phyloP scores from a whole-genome alignment of 768 basidiomycete species.

The Cystofilobasidium ferigula region DNA sequence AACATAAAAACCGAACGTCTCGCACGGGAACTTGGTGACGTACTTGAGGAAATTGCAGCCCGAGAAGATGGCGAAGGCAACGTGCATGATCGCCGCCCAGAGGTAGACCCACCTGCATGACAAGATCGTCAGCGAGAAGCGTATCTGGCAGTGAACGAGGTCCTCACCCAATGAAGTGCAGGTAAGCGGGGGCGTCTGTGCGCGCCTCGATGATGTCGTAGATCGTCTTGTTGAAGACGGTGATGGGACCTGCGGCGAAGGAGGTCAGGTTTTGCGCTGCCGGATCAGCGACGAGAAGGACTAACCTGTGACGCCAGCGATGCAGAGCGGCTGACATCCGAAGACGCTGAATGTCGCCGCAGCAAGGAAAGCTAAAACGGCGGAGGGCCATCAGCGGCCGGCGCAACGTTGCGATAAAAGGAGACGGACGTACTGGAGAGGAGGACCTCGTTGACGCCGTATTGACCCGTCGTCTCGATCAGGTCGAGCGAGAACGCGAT shows the following conservation, averaged over 20 bases:
- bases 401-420: neutral
- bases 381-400: constrained; percentile 31
- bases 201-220: constrained; percentile 52
- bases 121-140: neutral
- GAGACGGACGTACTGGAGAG: constrained; percentile 32
- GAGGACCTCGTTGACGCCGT: constrained; percentile 80
- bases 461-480: constrained; percentile 78
- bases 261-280: neutral
- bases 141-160: neutral
- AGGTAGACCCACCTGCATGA: constrained; percentile 65
- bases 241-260: constrained; percentile 56
- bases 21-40: constrained; percentile 80
- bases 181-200: constrained; percentile 51
- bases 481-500: constrained; percentile 85
- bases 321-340: constrained; percentile 80
- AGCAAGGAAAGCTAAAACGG: constrained; percentile 73
- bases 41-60: constrained; percentile 65
- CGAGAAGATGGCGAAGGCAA: constrained; percentile 58
- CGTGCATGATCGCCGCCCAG: constrained; percentile 71
- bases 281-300: neutral
- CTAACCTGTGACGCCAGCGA: constrained; percentile 77
- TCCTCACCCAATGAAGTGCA: constrained; percentile 60
- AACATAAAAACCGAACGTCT: constrained; percentile 87
- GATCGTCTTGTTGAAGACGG: constrained; percentile 83
- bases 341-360: constrained; percentile 77